phyloP scores from a whole-genome alignment of 495 filamentous ascomycete species.

The Penicillium turbatum region DNA sequence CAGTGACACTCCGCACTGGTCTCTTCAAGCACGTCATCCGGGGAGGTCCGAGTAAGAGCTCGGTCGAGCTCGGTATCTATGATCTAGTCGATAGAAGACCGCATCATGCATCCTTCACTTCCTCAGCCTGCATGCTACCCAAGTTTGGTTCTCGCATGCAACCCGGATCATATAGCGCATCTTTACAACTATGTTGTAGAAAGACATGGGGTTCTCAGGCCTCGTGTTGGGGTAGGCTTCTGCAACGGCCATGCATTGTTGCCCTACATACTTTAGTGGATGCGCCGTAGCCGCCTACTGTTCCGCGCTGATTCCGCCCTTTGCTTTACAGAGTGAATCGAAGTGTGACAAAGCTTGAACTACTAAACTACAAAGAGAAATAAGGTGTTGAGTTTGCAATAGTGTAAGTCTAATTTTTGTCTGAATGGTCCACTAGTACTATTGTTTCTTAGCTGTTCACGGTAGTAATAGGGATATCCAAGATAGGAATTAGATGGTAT shows the following conservation, averaged over 20 bases:
- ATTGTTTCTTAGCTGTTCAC: background rate
- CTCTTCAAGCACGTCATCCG: slow-evolving; percentile 15
- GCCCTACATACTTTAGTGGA: slow-evolving; percentile 24
- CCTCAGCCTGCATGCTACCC: background rate
- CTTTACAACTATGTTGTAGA: background rate
- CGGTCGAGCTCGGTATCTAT: background rate
- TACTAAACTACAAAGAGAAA: background rate
- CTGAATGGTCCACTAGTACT: background rate
- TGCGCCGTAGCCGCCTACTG: slow-evolving; percentile 25
- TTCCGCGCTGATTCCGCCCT: background rate
- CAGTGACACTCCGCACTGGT: slow-evolving; percentile 7
- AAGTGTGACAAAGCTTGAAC: background rate
- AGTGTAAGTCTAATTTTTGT: background rate
- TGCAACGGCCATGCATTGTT: slow-evolving; percentile 25
- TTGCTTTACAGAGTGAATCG: background rate
- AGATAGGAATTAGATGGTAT: background rate
- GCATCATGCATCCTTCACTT: slow-evolving; percentile 8
- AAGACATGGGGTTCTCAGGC: background rate
- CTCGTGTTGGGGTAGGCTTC: background rate
- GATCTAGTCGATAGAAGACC: slow-evolving; percentile 3
- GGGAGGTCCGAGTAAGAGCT: background rate
- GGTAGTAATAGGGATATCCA: no score
- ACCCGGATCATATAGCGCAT: background rate
- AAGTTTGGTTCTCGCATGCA: slow-evolving; percentile 4
- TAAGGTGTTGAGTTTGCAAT: background rate